Evolutionary conservation across 1,284 basidiomycete species (phyloP).

Genomic region (Schizophyllum commune): DNA sequence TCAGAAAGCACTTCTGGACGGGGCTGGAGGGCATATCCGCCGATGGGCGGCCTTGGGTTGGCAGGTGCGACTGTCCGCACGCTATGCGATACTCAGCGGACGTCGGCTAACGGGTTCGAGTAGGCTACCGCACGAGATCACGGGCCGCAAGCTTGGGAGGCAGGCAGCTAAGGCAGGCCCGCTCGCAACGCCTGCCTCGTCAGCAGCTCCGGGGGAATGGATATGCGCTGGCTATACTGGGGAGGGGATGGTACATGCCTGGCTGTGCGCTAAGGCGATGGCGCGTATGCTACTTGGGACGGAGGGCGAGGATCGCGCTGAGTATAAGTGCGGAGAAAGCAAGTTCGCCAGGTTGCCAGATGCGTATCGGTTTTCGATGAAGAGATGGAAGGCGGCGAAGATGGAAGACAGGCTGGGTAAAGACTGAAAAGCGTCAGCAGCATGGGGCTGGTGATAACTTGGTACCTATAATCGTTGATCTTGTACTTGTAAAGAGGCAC

Average conservation of each 20-base stretch:
- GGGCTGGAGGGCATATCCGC: constrained; percentile 50
- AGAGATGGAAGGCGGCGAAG: constrained; percentile 33
- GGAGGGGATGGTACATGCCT: constrained; percentile 63
- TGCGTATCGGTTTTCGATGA: constrained; percentile 40
- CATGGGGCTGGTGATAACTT: too few species aligned
- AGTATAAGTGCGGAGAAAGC: constrained; percentile 8
- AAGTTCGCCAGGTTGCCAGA: constrained; percentile 38
- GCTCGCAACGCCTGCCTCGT: neutral
- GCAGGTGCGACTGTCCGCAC: constrained; percentile 21
- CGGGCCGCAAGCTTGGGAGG: too few species aligned
- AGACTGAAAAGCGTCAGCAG: too few species aligned
- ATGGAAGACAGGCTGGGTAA: constrained; percentile 13
- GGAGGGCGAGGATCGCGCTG: too few species aligned
- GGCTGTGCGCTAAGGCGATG: constrained; percentile 49
- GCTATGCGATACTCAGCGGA: neutral
- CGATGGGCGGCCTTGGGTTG: constrained; percentile 51
- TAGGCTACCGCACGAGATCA: neutral
- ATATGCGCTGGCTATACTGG: constrained; percentile 53
- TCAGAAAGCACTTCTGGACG: constrained; percentile 45
- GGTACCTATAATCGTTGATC: too few species aligned
- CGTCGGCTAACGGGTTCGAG: too few species aligned
- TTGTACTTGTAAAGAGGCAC: too few species aligned
- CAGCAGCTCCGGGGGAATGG: constrained; percentile 39
- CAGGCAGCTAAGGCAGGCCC: neutral
- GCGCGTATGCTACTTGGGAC: constrained; percentile 45